Conservation (phyloP, 495 filamentous ascomycete genomes). For the Podospora pseudopauciseta region DNA sequence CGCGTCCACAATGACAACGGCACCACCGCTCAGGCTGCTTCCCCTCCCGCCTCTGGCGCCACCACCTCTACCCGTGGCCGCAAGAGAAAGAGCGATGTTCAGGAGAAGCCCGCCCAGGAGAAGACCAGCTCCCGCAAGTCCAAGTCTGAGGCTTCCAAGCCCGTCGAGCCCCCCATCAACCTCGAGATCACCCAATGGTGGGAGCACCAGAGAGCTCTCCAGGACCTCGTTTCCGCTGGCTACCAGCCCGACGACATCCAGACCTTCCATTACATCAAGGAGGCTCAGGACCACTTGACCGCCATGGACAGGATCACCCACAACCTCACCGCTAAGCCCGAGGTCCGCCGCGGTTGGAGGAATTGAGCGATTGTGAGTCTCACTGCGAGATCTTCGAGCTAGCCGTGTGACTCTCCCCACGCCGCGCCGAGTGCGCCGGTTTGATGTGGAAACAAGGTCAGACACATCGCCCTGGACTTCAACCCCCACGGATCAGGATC, state of each 20-base stretch:
- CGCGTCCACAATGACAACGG: slow-evolving; percentile 79
- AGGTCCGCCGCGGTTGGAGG: slow-evolving; percentile 29
- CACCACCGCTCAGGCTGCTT: slow-evolving; percentile 34
- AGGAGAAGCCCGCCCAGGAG: slow-evolving; percentile 36
- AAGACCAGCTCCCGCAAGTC: slow-evolving; percentile 43
- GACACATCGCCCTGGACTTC: not conserved
- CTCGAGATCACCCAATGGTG: slow-evolving; percentile 45
- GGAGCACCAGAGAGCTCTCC: slow-evolving; percentile 46
- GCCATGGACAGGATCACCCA: slow-evolving; percentile 43
- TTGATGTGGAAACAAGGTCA: slow-evolving; percentile 3
- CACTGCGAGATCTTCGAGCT: not conserved
- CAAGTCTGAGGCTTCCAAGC: slow-evolving; percentile 33
- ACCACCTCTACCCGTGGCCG: slow-evolving; percentile 39
- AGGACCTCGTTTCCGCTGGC: slow-evolving; percentile 40
- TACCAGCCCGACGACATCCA: slow-evolving; percentile 45
- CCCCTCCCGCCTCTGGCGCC: slow-evolving; percentile 35
- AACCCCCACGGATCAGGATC: not conserved
- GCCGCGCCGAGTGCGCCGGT: slow-evolving; percentile 1
- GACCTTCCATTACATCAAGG: slow-evolving; percentile 41
- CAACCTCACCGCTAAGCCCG: slow-evolving; percentile 26
- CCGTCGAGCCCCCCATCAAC: slow-evolving; percentile 27
- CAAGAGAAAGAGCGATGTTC: slow-evolving; percentile 47
- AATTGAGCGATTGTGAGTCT: slow-evolving; percentile 22
- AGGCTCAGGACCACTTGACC: slow-evolving; percentile 42
- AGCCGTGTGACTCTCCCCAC: not conserved